Evolutionary conservation across 352 stramenopile species (phyloP).

Genomic region (Thraustotheca clavata): DNA sequence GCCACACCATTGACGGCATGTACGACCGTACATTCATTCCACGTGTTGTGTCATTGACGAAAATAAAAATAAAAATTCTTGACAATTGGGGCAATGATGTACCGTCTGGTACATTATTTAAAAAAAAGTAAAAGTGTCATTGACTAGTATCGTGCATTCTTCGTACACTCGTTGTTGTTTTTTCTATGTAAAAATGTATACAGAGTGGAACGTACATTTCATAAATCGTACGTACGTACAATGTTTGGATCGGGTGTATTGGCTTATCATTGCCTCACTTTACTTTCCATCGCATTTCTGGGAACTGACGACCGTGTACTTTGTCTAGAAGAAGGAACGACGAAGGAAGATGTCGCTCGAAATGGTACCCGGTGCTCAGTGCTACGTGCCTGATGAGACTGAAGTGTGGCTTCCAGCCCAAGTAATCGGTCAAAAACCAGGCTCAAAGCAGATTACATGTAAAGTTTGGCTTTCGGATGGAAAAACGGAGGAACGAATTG

Average conservation of each 20-base stretch:
- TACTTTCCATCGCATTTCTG: background rate
- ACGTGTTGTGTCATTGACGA: conserved; percentile 1
- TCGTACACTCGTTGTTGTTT: background rate
- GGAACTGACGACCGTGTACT: background rate
- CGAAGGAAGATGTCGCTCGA: conserved; percentile 23
- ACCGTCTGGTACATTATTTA: background rate
- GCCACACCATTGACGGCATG: background rate
- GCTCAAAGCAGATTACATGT: conserved; percentile 50
- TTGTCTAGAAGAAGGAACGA: background rate
- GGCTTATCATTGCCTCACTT: conserved; percentile 3
- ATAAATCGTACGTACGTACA: background rate
- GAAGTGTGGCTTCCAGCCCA: conserved; percentile 78
- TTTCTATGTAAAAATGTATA: conserved; percentile 3
- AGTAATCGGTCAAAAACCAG: conserved; percentile 53
- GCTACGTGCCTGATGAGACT: conserved; percentile 78
- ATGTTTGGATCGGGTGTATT: conserved; percentile 3
- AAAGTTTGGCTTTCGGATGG: conserved; percentile 44
- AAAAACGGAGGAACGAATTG: conserved; percentile 45
- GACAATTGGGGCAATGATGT: background rate
- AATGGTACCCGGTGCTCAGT: conserved; percentile 49
- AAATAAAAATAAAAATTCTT: background rate
- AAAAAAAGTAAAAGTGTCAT: conserved; percentile 1
- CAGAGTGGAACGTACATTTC: background rate
- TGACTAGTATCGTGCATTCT: background rate
- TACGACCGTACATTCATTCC: conserved; percentile 6